Evolutionary conservation across 441 rosid genomes (phyloP), one percentile per base, ranked within the genome.

Genomic region (Aquilaria agallochum): DNA sequence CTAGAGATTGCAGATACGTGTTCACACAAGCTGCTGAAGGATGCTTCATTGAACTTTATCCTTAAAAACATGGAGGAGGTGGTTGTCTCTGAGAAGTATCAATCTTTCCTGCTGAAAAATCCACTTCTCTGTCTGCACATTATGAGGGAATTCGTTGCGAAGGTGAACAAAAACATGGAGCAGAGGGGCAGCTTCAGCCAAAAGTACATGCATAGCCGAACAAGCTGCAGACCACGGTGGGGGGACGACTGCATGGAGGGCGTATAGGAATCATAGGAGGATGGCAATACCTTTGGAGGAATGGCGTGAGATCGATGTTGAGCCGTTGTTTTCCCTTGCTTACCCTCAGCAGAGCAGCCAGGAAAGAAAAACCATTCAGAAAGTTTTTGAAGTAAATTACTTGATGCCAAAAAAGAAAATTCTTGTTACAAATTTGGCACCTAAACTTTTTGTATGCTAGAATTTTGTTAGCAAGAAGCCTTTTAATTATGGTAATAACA

Each of bases 281-380:
- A 20, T 20, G 20, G 20, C 20, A 20, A 20, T 20, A 20, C 20
- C 20, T 20, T 20, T 20, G 20, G 20, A 20, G 77, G 68, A 80
- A 83, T 31, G 94, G 92, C 36, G 96, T 77, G 66, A 93, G 95
- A 78, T 88, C 96, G 60, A 90, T 79, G 64, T 84, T 74, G 85
- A 84, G 69, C 1, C 14, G 74, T 59, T 70, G 79, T 84, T 80
- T 92, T 67, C 98, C 98, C 73, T 87, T 89, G 77, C 86, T 89
- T 61, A 74, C 95, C 71, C 83, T 83, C 98, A 89, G 69, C 51
- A 31, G 54, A 49, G 65, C 48, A 42, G 15, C 36, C 31, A 52
- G 45, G 20, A 20, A 20, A 40, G 20, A 5, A 8, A 40, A 40
- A 40, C 45, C 3, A 40, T 40, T 5, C 9, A 40, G 45, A 40